A percentile compares a stretch with the other conserved stretches of the same genome.
Evolutionary conservation across 495 filamentous ascomycete genomes (phyloP).

Genomic region (Penicillium egyptiacum): DNA sequence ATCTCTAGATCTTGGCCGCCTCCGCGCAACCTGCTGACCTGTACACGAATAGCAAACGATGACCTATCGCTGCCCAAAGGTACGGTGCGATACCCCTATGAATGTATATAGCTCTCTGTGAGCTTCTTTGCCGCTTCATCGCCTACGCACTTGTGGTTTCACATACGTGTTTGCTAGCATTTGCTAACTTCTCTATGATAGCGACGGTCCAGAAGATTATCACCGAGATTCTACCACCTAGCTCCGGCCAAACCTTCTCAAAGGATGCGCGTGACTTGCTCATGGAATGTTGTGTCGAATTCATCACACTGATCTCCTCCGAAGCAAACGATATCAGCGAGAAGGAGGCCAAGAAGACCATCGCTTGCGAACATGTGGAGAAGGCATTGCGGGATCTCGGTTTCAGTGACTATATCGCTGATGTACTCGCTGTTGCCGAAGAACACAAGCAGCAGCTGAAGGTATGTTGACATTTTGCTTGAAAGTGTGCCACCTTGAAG

Average conservation of each 20-base stretch:
- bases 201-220: conserved; percentile 98
- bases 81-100: conserved; percentile 34
- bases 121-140: background rate
- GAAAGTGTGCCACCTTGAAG: background rate
- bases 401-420: conserved; percentile 84
- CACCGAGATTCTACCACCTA: conserved; percentile 79
- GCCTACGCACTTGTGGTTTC: conserved; percentile 1
- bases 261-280: conserved; percentile 93
- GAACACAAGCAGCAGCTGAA: conserved; percentile 92
- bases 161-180: conserved; percentile 9
- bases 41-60: conserved; percentile 63
- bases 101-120: background rate
- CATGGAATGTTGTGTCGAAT: conserved; percentile 98
- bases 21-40: conserved; percentile 27
- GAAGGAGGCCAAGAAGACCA: conserved; percentile 98
- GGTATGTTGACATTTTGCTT: conserved; percentile 49
- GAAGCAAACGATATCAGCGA: conserved; percentile 98
- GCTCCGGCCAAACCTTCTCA: conserved; percentile 71
- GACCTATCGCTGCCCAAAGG: conserved; percentile 95
- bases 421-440: conserved; percentile 81
- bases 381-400: conserved; percentile 87
- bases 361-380: conserved; percentile 93
- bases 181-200: conserved; percentile 35
- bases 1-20: conserved; percentile 20
- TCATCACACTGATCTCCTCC: conserved; percentile 94